Conservation (phyloP, 2,329 filamentous ascomycete species). For the Aspergillus piperis region DNA sequence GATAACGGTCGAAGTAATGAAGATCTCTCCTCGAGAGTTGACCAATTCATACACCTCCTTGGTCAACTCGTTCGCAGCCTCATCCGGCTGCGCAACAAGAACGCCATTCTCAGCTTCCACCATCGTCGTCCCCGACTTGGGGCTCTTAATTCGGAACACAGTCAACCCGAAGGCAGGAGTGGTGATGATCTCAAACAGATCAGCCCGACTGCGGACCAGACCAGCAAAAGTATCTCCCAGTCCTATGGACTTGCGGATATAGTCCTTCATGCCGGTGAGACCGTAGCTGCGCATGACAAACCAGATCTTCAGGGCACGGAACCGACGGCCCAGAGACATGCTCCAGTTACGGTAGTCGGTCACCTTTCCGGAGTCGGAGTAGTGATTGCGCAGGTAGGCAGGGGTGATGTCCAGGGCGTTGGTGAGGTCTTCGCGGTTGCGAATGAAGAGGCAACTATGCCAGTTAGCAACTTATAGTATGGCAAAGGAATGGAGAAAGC, state of each 20-base stretch:
- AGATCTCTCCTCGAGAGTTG: constrained; percentile 74
- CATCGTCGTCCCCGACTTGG: constrained; percentile 15
- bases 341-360: constrained; percentile 98
- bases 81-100: constrained; percentile 36
- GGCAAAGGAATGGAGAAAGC: background rate
- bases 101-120: constrained; percentile 5
- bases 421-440: constrained; percentile 73
- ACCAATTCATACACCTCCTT: constrained; percentile 74
- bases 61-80: constrained; percentile 67
- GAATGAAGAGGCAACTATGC: constrained; percentile 74
- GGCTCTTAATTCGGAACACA: constrained; percentile 66
- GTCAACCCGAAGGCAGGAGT: constrained; percentile 76
- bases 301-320: constrained; percentile 91
- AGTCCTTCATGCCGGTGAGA: constrained; percentile 69
- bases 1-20: constrained; percentile 75
- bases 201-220: constrained; percentile 59
- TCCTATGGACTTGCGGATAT: constrained; percentile 68
- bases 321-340: constrained; percentile 85
- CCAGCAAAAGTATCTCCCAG: constrained; percentile 70
- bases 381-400: constrained; percentile 78
- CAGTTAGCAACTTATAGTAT: no score
- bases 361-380: constrained; percentile 78
- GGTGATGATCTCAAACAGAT: constrained; percentile 76
- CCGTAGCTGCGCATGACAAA: constrained; percentile 87
- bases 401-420: constrained; percentile 76